Conservation (phyloP, 2,329 filamentous ascomycete species). For the Fusarium verticillioides region DNA sequence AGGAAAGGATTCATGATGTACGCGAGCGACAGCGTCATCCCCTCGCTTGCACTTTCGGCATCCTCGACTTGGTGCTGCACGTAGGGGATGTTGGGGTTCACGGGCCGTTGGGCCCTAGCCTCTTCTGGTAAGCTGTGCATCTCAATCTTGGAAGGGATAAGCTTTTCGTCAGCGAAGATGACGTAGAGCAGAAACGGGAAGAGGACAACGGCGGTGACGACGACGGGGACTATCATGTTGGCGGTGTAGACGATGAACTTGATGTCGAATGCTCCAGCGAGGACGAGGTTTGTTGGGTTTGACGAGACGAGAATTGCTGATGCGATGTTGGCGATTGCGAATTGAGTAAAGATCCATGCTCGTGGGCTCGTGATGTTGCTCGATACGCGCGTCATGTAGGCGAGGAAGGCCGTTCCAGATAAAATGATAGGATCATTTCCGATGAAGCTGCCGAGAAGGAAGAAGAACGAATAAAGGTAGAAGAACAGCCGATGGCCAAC, state of each 20-base stretch:
- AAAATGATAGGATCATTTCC: constrained; percentile 82
- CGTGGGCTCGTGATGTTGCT: constrained; percentile 76
- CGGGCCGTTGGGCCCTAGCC: constrained; percentile 63
- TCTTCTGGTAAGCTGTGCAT: constrained; percentile 74
- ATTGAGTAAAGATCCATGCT: constrained; percentile 80
- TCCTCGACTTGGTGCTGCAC: constrained; percentile 66
- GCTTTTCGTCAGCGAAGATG: constrained; percentile 70
- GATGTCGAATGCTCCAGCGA: constrained; percentile 77
- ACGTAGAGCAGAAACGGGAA: constrained; percentile 78
- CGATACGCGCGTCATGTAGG: constrained; percentile 81
- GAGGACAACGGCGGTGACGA: constrained; percentile 73
- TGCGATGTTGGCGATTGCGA: constrained; percentile 77
- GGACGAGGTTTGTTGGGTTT: constrained; percentile 80
- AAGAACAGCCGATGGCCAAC: constrained; percentile 76
- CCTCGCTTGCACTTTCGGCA: constrained; percentile 58
- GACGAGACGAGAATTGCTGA: constrained; percentile 82
- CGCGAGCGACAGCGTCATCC: constrained; percentile 69
- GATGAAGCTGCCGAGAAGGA: constrained; percentile 72
- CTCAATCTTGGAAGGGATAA: constrained; percentile 73
- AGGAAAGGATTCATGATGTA: constrained; percentile 82
- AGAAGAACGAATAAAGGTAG: constrained; percentile 80
- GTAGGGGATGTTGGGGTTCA: constrained; percentile 79
- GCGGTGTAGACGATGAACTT: constrained; percentile 79
- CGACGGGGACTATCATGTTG: constrained; percentile 80
- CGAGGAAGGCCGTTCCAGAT: constrained; percentile 78